A percentile compares a stretch with the other conserved stretches of the same genome.
Evolutionary conservation across 805 yeast species (phyloP).

Genomic region (Hanseniaspora lachancei): DNA sequence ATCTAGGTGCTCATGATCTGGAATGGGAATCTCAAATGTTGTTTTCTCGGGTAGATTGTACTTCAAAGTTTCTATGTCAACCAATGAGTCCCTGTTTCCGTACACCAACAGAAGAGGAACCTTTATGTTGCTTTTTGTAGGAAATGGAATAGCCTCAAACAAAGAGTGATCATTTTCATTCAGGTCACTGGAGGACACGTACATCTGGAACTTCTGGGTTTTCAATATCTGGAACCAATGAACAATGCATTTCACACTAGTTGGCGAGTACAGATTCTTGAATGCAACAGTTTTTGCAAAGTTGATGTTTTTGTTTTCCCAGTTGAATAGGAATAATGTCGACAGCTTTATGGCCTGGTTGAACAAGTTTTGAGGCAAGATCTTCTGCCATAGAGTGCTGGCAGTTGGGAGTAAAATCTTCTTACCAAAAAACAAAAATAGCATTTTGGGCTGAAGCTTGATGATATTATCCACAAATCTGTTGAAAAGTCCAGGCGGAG

Average conservation of each 20-base stretch:
- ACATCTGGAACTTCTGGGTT: conserved; percentile 73
- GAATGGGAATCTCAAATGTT: conserved; percentile 44
- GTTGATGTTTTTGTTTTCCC: conserved; percentile 64
- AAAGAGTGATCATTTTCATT: conserved; percentile 14
- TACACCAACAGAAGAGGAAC: conserved; percentile 68
- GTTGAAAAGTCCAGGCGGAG: conserved; percentile 74
- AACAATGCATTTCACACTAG: conserved; percentile 84
- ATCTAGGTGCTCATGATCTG: conserved; percentile 77
- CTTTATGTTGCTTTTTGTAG: conserved; percentile 49
- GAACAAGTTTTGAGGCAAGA: conserved; percentile 24
- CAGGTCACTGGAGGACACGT: conserved; percentile 23
- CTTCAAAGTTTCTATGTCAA: conserved; percentile 69
- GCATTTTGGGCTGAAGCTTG: conserved; percentile 59
- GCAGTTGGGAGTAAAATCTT: conserved; percentile 66
- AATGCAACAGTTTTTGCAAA: conserved; percentile 66
- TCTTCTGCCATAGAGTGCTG: conserved; percentile 53
- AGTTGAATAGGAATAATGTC: conserved; percentile 56
- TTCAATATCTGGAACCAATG: conserved; percentile 91
- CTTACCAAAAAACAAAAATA: conserved; percentile 61
- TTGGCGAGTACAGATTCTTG: conserved; percentile 78
- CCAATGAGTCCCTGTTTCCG: conserved; percentile 70
- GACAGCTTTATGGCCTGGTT: conserved; percentile 52
- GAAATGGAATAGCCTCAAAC: conserved; percentile 28
- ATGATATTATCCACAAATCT: conserved; percentile 62
- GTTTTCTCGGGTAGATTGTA: conserved; percentile 45